A percentile compares a stretch with the other conserved stretches of the same genome.
These are phyloP conservation scores for Triticum monococcum DNA, from an alignment of 176 grass and related monocot species.

Conservation along the genomic window DNA sequence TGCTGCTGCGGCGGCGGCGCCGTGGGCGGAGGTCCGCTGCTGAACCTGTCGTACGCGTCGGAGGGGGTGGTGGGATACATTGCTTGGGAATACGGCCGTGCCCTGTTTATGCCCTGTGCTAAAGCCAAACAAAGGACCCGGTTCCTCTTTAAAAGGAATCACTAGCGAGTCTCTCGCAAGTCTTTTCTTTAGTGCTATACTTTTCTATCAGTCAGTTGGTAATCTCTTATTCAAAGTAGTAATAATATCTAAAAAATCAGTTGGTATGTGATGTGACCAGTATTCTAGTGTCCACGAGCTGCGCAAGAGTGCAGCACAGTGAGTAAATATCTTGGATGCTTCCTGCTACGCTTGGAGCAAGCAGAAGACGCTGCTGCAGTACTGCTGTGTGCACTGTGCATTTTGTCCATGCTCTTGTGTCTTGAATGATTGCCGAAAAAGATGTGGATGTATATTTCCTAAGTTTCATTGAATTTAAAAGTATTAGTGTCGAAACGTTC, in stretches of 20 bases:
- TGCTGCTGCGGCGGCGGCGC: conserved; percentile 34
- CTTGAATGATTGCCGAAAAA: too few species aligned
- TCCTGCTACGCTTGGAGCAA: background rate
- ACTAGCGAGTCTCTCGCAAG: background rate
- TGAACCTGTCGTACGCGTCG: conserved; percentile 43
- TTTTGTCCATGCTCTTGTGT: too few species aligned
- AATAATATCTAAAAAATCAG: background rate
- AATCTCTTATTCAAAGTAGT: too few species aligned
- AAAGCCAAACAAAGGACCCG: background rate
- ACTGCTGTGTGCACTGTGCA: too few species aligned
- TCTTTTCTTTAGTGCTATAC: background rate
- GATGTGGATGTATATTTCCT: too few species aligned
- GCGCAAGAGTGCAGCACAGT: background rate
- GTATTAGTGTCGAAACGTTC: background rate
- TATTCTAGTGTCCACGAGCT: background rate
- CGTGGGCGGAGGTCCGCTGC: conserved; percentile 22
- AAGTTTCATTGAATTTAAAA: too few species aligned
- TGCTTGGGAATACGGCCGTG: conserved; percentile 1
- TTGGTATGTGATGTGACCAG: background rate
- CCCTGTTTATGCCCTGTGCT: conserved; percentile 2
- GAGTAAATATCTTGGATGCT: background rate
- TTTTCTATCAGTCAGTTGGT: background rate
- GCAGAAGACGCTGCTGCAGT: too few species aligned
- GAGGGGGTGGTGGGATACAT: conserved; percentile 57
- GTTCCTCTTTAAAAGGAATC: conserved; percentile 11